phyloP scores from a whole-genome alignment of 495 filamentous ascomycete species.

The Glutinoglossum americanum region DNA sequence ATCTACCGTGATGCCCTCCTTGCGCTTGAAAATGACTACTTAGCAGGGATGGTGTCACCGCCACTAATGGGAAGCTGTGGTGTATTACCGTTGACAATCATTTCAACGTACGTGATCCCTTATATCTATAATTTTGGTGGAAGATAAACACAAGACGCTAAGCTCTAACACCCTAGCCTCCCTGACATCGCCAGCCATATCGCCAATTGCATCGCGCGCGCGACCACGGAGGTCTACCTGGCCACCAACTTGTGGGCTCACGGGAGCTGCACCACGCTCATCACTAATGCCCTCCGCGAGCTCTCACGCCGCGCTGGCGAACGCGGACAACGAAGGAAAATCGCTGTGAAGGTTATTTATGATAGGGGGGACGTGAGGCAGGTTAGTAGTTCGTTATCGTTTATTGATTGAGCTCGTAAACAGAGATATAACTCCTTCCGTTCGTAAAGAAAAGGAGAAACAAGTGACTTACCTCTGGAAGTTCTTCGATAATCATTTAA shows the following conservation, averaged over 20 bases:
- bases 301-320: conserved; percentile 41
- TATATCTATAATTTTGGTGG: neutral
- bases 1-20: conserved; percentile 44
- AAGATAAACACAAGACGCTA: neutral
- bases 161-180: conserved; percentile 12
- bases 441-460: no score
- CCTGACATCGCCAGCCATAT: conserved; percentile 53
- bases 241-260: conserved; percentile 58
- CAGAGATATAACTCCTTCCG: no score
- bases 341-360: conserved; percentile 55
- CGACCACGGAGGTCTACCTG: conserved; percentile 48
- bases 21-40: conserved; percentile 32
- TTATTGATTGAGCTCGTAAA: neutral
- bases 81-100: conserved; percentile 42
- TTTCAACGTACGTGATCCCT: conserved; percentile 23
- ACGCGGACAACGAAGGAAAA: conserved; percentile 23
- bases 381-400: conserved; percentile 7
- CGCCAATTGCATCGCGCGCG: conserved; percentile 51
- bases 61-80: conserved; percentile 48
- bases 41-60: conserved; percentile 40
- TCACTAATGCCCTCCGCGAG: conserved; percentile 47
- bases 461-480: neutral
- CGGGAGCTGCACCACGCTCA: conserved; percentile 39
- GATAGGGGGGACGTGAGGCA: conserved; percentile 47
- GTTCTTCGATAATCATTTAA: conserved; percentile 36